Percentiles rank a stretch among this genome's conserved stretches.
These are phyloP conservation scores for Pseudogymnoascus sp. DNA, from an alignment of 2,329 filamentous ascomycete genomes.

Conservation along the genomic window DNA sequence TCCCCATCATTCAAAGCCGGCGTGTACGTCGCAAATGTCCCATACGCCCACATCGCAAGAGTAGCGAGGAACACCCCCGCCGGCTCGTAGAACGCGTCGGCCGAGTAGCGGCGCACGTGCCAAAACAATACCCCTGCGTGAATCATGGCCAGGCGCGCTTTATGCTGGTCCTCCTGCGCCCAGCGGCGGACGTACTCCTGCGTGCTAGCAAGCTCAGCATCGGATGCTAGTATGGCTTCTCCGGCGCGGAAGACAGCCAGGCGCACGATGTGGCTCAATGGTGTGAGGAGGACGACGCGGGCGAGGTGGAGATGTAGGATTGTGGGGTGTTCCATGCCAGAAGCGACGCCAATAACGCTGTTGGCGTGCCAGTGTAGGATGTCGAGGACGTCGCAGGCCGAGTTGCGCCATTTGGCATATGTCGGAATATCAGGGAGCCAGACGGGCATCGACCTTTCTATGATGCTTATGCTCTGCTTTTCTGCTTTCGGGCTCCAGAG, in stretches of 20 bases:
- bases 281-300: slow-evolving; percentile 35
- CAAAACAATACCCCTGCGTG: slow-evolving; percentile 47
- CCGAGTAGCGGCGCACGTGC: slow-evolving; percentile 44
- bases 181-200: slow-evolving; percentile 37
- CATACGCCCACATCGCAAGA: slow-evolving; percentile 40
- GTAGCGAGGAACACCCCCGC: slow-evolving; percentile 39
- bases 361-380: slow-evolving; percentile 39
- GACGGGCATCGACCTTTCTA: slow-evolving; percentile 27
- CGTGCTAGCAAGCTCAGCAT: slow-evolving; percentile 22
- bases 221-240: neutral
- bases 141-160: slow-evolving; percentile 49
- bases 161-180: slow-evolving; percentile 45
- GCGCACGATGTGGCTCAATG: slow-evolving; percentile 23
- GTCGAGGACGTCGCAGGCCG: slow-evolving; percentile 36
- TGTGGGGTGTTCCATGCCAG: slow-evolving; percentile 37
- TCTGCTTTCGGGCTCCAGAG: slow-evolving; percentile 38
- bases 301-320: slow-evolving; percentile 37
- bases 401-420: slow-evolving; percentile 41
- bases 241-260: slow-evolving; percentile 14
- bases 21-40: slow-evolving; percentile 9
- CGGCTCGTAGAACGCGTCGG: slow-evolving; percentile 42
- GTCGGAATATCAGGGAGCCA: slow-evolving; percentile 42
- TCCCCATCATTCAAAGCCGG: neutral
- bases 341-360: slow-evolving; percentile 31
- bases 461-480: slow-evolving; percentile 25